Evolutionary conservation across 2,329 filamentous ascomycete genomes (phyloP).

Genomic region (Lachnellula arida): DNA sequence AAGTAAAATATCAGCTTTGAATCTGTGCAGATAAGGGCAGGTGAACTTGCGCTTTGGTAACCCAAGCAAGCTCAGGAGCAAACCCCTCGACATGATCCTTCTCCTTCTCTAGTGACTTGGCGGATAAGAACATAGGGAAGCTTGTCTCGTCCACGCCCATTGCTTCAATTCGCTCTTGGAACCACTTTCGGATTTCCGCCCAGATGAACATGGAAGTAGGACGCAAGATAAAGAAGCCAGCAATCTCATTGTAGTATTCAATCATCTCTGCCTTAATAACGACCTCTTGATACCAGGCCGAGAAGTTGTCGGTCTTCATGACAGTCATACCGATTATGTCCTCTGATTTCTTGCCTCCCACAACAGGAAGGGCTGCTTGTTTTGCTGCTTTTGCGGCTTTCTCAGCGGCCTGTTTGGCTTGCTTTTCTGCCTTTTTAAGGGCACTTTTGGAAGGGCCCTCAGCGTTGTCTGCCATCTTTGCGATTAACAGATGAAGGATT

Average conservation of each 20-base stretch:
- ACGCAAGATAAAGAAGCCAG: slow-evolving; percentile 94
- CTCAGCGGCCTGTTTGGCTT: slow-evolving; percentile 54
- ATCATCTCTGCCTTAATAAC: slow-evolving; percentile 96
- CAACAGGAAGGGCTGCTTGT: slow-evolving; percentile 47
- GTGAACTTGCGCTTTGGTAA: slow-evolving; percentile 67
- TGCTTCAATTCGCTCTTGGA: slow-evolving; percentile 72
- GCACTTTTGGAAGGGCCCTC: slow-evolving; percentile 54
- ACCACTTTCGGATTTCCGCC: slow-evolving; percentile 63
- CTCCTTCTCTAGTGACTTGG: slow-evolving; percentile 72
- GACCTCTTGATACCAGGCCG: slow-evolving; percentile 96
- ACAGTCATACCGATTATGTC: slow-evolving; percentile 85
- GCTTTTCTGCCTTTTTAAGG: slow-evolving; percentile 62
- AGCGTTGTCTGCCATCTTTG: slow-evolving; percentile 23
- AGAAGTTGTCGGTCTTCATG: slow-evolving; percentile 79
- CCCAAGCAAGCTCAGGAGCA: slow-evolving; percentile 86
- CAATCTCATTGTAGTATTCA: slow-evolving; percentile 89
- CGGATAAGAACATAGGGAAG: slow-evolving; percentile 92
- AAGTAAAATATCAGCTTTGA: slow-evolving; percentile 23
- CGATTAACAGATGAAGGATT: neutral
- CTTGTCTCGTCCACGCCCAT: slow-evolving; percentile 94
- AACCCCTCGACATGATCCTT: slow-evolving; percentile 99
- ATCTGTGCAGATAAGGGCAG: slow-evolving; percentile 4
- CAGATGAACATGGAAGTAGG: slow-evolving; percentile 64
- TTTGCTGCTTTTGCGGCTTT: slow-evolving; percentile 60
- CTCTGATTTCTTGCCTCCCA: slow-evolving; percentile 55